Base-by-base conservation (phyloP, 1,139 yeast genomes). In the Kluyveromyces sp. region DNA sequence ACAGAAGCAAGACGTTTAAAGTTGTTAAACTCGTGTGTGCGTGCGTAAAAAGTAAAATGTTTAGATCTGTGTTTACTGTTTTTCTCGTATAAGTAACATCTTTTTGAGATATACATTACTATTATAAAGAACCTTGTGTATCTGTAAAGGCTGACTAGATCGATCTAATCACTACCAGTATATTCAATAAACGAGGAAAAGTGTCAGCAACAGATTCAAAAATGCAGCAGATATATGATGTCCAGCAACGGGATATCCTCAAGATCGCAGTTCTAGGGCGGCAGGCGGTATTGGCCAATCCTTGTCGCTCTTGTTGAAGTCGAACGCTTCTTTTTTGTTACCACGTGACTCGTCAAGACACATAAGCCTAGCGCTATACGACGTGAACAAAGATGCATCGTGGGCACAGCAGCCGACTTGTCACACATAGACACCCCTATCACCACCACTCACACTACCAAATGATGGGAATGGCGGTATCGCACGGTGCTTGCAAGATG, bases 231-330 rank as follows among this genome's bases (percentile, higher is more conserved):
- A 15, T 15, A 15, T 15, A 15, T 5, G 28, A 36, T 21, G 42
- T 30, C 26, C 26, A 37, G 31, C 10, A 43, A 32, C 34, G 47
- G 33, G 46, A 48, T 32, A 37, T 49, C 15, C 41, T 60, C 35
- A 82, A 82, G 71, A 86, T 80, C 47, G 74, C 88, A 57, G 84
- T 83, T 49, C 71, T 81, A 58, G 92, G 61, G 90, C 90, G 54
- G 85, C 84, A 53, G 92, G 92, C 60, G 92, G 92, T 55, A 89
- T 89, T 67, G 97, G 97, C 53, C 97, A 90, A 74, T 95, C 97
- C 50, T 75, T 90, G 60, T 87, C 96, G 31, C 75, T 90, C 51
- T 75, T 90, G 62, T 71, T 89, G 65, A 90, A 90, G 71, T 54
- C 65, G 2, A 62, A 59, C 46, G 48, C 73, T 27, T 48, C 45